Conservation (phyloP, 768 basidiomycete species). For the Termitomyces sp. region DNA sequence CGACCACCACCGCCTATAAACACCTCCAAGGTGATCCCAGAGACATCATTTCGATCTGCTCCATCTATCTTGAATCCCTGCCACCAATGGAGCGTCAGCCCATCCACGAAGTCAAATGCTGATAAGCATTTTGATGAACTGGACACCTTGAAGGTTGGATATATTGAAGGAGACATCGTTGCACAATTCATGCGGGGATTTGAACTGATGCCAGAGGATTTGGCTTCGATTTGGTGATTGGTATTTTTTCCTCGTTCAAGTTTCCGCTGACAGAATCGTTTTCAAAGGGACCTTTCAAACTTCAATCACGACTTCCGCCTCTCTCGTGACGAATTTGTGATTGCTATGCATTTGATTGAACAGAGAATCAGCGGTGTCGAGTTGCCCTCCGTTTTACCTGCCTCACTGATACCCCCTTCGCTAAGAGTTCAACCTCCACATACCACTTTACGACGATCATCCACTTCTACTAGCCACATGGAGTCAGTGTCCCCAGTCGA, state of each 20-base stretch:
- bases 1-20: background rate
- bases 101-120: slow-evolving; percentile 22
- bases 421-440: slow-evolving; percentile 8
- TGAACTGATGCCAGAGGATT: slow-evolving; percentile 25
- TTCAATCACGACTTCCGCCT: slow-evolving; percentile 27
- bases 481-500: background rate
- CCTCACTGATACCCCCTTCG: slow-evolving; percentile 25
- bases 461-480: background rate
- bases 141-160: slow-evolving; percentile 23
- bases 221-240: slow-evolving; percentile 32
- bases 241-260: background rate
- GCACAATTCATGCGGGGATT: slow-evolving; percentile 27
- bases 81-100: slow-evolving; percentile 20
- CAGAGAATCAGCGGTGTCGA: slow-evolving; percentile 25
- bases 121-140: slow-evolving; percentile 26
- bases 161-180: slow-evolving; percentile 26
- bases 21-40: background rate
- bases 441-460: slow-evolving; percentile 2
- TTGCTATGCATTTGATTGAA: slow-evolving; percentile 31
- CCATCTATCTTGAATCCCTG: background rate
- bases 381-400: slow-evolving; percentile 27
- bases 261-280: background rate
- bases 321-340: slow-evolving; percentile 30
- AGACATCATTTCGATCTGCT: background rate
- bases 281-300: slow-evolving; percentile 27